Percentiles rank a stretch among this genome's conserved stretches.
phyloP scores from a whole-genome alignment of 352 stramenopile species.

The Phytophthora sp. region DNA sequence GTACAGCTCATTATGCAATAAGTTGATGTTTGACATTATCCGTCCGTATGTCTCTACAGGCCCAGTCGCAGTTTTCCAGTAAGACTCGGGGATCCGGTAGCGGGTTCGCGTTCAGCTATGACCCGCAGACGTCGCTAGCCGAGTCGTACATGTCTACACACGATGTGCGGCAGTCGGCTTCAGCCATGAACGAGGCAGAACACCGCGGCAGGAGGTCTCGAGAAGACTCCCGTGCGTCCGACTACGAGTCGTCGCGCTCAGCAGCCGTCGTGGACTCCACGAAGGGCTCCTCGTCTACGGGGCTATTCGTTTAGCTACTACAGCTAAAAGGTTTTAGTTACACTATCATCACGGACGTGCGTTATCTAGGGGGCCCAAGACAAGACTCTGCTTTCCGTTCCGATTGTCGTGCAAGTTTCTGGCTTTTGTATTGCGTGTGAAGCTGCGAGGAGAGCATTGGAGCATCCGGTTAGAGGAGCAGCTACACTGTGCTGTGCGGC shows the following conservation, averaged over 20 bases:
- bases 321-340: constrained; percentile 21
- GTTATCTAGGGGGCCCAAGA: constrained; percentile 25
- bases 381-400: background rate
- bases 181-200: constrained; percentile 72
- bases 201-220: constrained; percentile 61
- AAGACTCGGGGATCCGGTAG: constrained; percentile 73
- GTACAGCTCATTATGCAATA: no score
- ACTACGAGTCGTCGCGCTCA: constrained; percentile 52
- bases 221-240: constrained; percentile 75
- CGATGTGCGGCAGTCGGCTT: constrained; percentile 58
- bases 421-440: constrained; percentile 31
- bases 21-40: no score
- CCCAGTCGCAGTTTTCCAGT: constrained; percentile 22
- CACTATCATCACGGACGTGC: constrained; percentile 34
- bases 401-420: constrained; percentile 17
- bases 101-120: constrained; percentile 86
- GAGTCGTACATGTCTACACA: constrained; percentile 84
- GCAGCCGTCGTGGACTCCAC: constrained; percentile 40
- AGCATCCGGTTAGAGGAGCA: no score
- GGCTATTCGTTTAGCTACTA: constrained; percentile 45
- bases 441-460: constrained; percentile 11
- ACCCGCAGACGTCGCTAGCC: constrained; percentile 76
- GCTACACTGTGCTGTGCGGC: background rate
- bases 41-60: constrained; percentile 5
- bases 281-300: constrained; percentile 43